Evolutionary conservation across 768 basidiomycete genomes (phyloP).

Genomic region (Heimioporus sp.): DNA sequence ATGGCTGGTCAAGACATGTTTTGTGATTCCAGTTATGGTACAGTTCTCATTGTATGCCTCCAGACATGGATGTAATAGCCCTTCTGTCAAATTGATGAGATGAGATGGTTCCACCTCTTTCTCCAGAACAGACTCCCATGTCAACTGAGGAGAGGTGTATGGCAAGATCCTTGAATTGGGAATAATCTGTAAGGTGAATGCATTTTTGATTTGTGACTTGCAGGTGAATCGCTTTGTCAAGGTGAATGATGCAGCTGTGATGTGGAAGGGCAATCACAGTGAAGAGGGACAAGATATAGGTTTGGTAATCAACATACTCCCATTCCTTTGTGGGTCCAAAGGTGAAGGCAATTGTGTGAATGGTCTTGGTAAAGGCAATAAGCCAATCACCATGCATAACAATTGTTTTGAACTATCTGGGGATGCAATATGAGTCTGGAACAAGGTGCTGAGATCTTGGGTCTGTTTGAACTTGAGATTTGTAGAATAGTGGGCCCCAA

Average conservation of each 20-base stretch:
- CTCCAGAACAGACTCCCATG: neutral
- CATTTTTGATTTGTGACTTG: conserved; percentile 12
- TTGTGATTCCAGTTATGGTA: conserved; percentile 1
- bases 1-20: neutral
- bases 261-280: neutral
- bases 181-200: neutral
- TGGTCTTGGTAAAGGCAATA: conserved; percentile 1
- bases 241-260: conserved; percentile 27
- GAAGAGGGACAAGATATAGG: conserved; percentile 15
- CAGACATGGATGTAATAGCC: too few relatives aligned
- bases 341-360: conserved; percentile 9
- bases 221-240: conserved; percentile 30
- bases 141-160: conserved; percentile 1
- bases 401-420: neutral
- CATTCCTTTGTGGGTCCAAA: conserved; percentile 23
- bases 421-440: too few relatives aligned
- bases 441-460: too few relatives aligned
- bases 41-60: neutral
- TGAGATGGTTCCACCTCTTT: too few relatives aligned
- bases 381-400: neutral
- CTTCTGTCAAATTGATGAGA: too few relatives aligned
- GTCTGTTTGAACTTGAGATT: conserved; percentile 4
- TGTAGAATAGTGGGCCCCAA: neutral
- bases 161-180: neutral
- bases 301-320: conserved; percentile 27